These are phyloP conservation scores for Fonsecaea pedrosoi DNA, from an alignment of 2,329 filamentous ascomycete species.

Conservation along the genomic window DNA sequence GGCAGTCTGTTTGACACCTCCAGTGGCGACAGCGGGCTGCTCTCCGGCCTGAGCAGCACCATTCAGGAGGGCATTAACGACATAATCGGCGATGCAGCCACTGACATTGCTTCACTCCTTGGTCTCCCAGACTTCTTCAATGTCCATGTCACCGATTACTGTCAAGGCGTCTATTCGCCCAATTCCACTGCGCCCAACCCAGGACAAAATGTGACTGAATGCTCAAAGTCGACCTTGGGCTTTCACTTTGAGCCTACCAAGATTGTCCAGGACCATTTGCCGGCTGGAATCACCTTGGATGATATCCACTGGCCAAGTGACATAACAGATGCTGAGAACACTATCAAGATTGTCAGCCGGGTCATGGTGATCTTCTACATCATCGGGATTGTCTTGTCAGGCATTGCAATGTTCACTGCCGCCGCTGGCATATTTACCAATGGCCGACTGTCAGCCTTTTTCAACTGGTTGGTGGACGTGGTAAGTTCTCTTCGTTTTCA, in stretches of 20 bases:
- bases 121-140: conserved; percentile 68
- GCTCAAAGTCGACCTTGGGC: conserved; percentile 60
- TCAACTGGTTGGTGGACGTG: conserved; percentile 58
- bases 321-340: conserved; percentile 61
- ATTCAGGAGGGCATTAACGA: conserved; percentile 52
- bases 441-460: conserved; percentile 54
- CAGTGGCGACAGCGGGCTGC: conserved; percentile 44
- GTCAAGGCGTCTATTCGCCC: conserved; percentile 54
- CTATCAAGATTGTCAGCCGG: conserved; percentile 57
- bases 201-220: conserved; percentile 60
- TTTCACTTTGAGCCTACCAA: conserved; percentile 64
- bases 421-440: conserved; percentile 54
- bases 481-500: conserved; percentile 43
- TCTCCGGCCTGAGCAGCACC: conserved; percentile 47
- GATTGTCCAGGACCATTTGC: conserved; percentile 58
- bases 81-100: conserved; percentile 46
- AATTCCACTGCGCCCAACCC: conserved; percentile 48
- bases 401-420: conserved; percentile 57
- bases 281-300: conserved; percentile 56
- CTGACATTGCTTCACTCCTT: conserved; percentile 54
- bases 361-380: conserved; percentile 66
- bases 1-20: conserved; percentile 43
- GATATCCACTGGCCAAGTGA: conserved; percentile 64
- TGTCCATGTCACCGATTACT: conserved; percentile 66
- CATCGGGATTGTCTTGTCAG: conserved; percentile 61